Base-by-base conservation (phyloP, 164 flowering plant genomes). In the Nelumbo lutea region DNA sequence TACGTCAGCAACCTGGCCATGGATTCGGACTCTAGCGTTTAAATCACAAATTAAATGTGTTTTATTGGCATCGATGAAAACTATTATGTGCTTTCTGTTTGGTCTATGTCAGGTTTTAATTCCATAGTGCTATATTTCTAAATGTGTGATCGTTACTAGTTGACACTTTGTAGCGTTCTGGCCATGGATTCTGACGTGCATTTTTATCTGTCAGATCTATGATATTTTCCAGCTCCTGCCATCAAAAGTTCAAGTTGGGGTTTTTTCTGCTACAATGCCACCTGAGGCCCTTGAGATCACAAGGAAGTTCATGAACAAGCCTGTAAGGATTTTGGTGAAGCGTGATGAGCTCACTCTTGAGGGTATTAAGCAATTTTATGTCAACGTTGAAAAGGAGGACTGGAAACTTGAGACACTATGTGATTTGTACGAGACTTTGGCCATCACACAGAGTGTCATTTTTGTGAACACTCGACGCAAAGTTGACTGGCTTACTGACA, bases 401-500 rank as follows among this genome's bases (percentile, higher is more conserved):
- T 89, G 93, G 95, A 89, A 88, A 74, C 84, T 91, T 14, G 97
- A 89, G 46, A 89, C 93, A 6, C 86, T 89, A 0, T 91, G 93
- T 70, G 96, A 91, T 73, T 89, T 88, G 13, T 91, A 91, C 41
- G 93, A 90, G 80, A 90, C 97, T 2, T 67, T 91, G 61, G 93
- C 97, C 62, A 91, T 91, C 70, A 91, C 96, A 50, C 96, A 91
- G 79, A 87, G 96, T 79, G 96, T 91, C 66, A 91, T 91, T 50
- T 91, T 91, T 62, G 93, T 91, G 9, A 91, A 89, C 85, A 91
- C 97, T 6, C 72, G 97, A 55, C 91, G 97, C 42, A 91, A 91
- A 80, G 96, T 90, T n/a, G 96, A 90, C 73, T 90, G 96, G 96
- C 87, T 90, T 0, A 88, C 96, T 1, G 96, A 90, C 79, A 87